Evolutionary conservation across 1,139 yeast species (phyloP), one percentile per base, ranked within the genome.

Genomic region (Nakaseomyces glabratus): DNA sequence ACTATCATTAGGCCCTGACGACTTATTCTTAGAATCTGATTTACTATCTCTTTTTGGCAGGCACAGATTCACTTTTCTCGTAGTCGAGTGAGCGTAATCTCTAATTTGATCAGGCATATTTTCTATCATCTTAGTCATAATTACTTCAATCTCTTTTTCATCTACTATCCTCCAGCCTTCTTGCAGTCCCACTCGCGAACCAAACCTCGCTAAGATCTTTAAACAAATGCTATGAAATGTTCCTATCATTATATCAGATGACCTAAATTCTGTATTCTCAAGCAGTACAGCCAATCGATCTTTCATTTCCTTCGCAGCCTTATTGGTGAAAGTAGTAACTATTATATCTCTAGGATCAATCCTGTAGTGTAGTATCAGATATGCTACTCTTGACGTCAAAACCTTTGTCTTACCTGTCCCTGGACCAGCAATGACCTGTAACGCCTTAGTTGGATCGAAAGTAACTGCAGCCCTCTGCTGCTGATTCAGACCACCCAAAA

Each of bases 341-440:
- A 88, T 69, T 25, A 88, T 69, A 31, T 69, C 61, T 20, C 67
- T 64, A 0, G 95, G 86, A 1, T 65, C 59, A 1, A 78, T 57
- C 2, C 64, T 52, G 23, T 73, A 69, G 8, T 67, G 58, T 2
- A 73, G 45, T 16, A 84, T 49, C 22, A 86, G 62, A 51, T 76
- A 71, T 0, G 93, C 93, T 6, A 85, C 93, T 31, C 95, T 65
- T 1, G 86, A 68, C 0, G 84, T 76, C 29, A 88, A 61, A 2
- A 88, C 88, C 49, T 77, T 82, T 3, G 96, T 86, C 55, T 86
- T 82, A 4, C 88, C 88, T 2, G 77, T 81, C 2, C 97, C 96
- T 0, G 96, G 96, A 0, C 96, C 96, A 0, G 96, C 96, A 21
- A 86, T 68, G 19, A 88, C 75, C 52, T 84, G 94, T 25, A 85